phyloP scores from a whole-genome alignment of 1,284 basidiomycete species.

The Cerioporus squamosus region DNA sequence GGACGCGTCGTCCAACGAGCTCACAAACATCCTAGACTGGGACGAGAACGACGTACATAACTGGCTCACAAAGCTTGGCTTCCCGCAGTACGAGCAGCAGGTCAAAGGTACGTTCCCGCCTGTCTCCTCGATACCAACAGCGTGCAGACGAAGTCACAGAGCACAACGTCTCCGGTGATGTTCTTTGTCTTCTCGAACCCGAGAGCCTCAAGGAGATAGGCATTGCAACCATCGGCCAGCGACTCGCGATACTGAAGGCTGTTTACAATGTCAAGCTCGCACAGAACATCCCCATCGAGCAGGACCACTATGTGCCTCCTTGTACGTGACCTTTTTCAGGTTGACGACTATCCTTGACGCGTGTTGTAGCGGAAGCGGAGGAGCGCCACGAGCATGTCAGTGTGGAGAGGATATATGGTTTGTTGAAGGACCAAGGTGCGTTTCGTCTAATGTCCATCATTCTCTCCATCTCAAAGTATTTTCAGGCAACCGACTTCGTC shows the following conservation, averaged over 20 bases:
- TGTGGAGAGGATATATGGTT: slow-evolving; percentile 68
- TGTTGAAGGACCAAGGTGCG: slow-evolving; percentile 80
- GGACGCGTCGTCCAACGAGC: slow-evolving; percentile 45
- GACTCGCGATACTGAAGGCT: slow-evolving; percentile 86
- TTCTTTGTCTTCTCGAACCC: slow-evolving; percentile 81
- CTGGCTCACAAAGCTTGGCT: slow-evolving; percentile 77
- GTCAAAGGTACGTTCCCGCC: slow-evolving; percentile 57
- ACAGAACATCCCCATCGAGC: slow-evolving; percentile 81
- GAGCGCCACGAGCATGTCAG: slow-evolving; percentile 64
- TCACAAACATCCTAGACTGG: slow-evolving; percentile 69
- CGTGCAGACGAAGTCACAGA: slow-evolving; percentile 44
- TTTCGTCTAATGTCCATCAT: slow-evolving; percentile 1
- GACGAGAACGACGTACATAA: slow-evolving; percentile 80
- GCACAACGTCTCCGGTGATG: slow-evolving; percentile 89
- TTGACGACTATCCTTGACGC: slow-evolving; percentile 9
- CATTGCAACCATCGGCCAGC: slow-evolving; percentile 83
- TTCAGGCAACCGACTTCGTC: slow-evolving; percentile 69
- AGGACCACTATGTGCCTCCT: slow-evolving; percentile 89
- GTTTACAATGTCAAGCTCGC: slow-evolving; percentile 88
- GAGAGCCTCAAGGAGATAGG: slow-evolving; percentile 86
- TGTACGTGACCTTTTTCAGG: slow-evolving; percentile 56
- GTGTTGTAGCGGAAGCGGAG: slow-evolving; percentile 62
- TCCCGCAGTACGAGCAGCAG: slow-evolving; percentile 79
- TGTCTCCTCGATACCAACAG: slow-evolving; percentile 14
- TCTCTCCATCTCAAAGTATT: slow-evolving; percentile 8